These are phyloP conservation scores for Gossypium anomalum DNA, from an alignment of 345 rosid species.

Conservation along the genomic window DNA sequence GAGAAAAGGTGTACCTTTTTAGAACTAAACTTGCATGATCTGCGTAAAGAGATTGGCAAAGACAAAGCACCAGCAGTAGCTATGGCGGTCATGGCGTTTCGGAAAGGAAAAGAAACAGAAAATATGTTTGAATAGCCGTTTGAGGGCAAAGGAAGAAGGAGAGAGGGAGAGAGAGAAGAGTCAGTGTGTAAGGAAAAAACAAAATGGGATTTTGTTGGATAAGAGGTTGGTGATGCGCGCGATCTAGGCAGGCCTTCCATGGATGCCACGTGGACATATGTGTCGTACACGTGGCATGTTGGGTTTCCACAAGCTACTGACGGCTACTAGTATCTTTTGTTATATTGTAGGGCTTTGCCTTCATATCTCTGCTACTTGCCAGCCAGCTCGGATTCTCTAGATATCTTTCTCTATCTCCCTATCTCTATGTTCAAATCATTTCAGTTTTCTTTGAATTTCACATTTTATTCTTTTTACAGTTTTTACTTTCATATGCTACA, in stretches of 20 bases:
- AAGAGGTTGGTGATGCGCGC: slow-evolving; percentile 61
- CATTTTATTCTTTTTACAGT: too few species aligned
- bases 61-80: slow-evolving; percentile 70
- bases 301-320: slow-evolving; percentile 46
- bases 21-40: slow-evolving; percentile 42
- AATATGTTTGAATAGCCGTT: neutral
- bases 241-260: slow-evolving; percentile 67
- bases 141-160: neutral
- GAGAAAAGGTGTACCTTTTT: slow-evolving; percentile 50
- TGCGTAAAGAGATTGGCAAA: slow-evolving; percentile 55
- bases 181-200: neutral
- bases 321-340: neutral
- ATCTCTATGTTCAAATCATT: neutral
- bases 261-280: slow-evolving; percentile 53
- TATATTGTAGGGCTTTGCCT: slow-evolving; percentile 11
- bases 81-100: slow-evolving; percentile 68
- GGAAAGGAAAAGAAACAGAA: neutral
- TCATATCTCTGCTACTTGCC: slow-evolving; percentile 32
- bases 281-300: slow-evolving; percentile 46
- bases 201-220: slow-evolving; percentile 46
- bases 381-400: slow-evolving; percentile 66
- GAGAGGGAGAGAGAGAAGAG: slow-evolving; percentile 10
- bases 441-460: neutral
- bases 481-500: too few species aligned
- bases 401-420: slow-evolving; percentile 37